Base-by-base conservation (phyloP, 495 filamentous ascomycete species). In the Aspergillus sclerotiicarbonarius region DNA sequence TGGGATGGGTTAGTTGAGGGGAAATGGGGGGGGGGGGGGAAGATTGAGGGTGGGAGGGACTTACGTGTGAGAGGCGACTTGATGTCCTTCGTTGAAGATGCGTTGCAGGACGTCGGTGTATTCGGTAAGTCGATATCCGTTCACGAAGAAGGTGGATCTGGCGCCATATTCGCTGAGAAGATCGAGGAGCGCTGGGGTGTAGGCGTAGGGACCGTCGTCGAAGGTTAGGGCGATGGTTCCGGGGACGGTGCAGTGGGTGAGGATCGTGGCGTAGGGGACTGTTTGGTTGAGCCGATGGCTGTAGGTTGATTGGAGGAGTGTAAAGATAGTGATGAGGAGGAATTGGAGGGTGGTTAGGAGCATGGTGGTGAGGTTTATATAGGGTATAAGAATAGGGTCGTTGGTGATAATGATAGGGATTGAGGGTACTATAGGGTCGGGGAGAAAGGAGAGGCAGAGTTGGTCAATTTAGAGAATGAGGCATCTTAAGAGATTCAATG, bases 21-120 rank as follows among this genome's bases (percentile, higher is more conserved):
- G 37, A n/a, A 35, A 13, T 16, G 6, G 25, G 18, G 8, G 29
- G 30, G 21, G 12, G 12, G 13, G 7, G 31, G 25, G n/a, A 25
- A 20, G 25, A 30, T 21, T 3, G 6, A 10, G 12, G 46, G 15
- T 29, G 47, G 55, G 21, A 52, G 46, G 20, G 12, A 63, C 66
- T 37, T 84, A 94, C 43, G 89, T 91, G 62, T 94, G 90, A 54
- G 84, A 87, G 6, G 82, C 90, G 39, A 94, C 72, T 63, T 92
- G 90, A 63, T 94, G 90, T 0, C 89, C 89, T 50, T 80, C 78
- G 25, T 75, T 69, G 56, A 77, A 64, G 75, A 82, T 85, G 45
- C 89, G 85, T 70, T 77, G 60, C 19, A 92, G 84, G 9, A 89
- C 68, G 15, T 77, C 71, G 12, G 75, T 70, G 16, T 75, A 74